Base-by-base conservation (phyloP, 2,329 filamentous ascomycete genomes). In the Colletotrichum sp. region DNA sequence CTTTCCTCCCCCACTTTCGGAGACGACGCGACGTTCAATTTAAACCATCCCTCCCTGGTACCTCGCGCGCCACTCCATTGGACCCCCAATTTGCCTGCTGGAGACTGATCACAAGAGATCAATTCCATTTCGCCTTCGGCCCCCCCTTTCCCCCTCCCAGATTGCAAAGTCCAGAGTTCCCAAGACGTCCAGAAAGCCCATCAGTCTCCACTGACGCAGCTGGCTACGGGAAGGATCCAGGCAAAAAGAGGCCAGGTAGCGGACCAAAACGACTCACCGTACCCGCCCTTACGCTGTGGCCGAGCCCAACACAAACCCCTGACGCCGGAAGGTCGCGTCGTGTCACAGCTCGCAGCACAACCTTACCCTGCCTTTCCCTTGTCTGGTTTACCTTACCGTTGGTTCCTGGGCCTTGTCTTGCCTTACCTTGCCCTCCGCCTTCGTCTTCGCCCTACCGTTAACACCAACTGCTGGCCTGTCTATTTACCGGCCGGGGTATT, bases 21-120 rank as follows among this genome's bases (percentile, higher is more conserved):
- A 69, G 64, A 62, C 51, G 36, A 72, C 72, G 72, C 72, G 72
- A 74, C 69, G 58, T 74, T 73, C 72, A 74, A 74, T 74, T 66
- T 65, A 74, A 74, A 72, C 61, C 54, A 47, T 51, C 54, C 71
- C 64, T 67, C 61, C 70, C 68, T 73, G 68, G 64, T n/a, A 61
- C 51, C 29, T 59, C 69, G 24, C 59, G 51, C 54, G 69, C 72
- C 72, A 74, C 62, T 74, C 54, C 34, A 63, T 63, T 74, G 68
- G 69, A 74, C 69, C 62, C 71, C 72, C 72, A 74, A 65, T 67
- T 67, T 71, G 68, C 72, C 57, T 38, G 71, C 72, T 74, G 72
- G 71, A 73, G 71, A 67, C 57, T 71, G 68, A 63, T 66, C 68
- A 57, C 16, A 47, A 62, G 67, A 70, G 61, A 73, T 63, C 55